Base-by-base conservation (phyloP, 495 filamentous ascomycete genomes). In the Penicillium cinerascens region DNA sequence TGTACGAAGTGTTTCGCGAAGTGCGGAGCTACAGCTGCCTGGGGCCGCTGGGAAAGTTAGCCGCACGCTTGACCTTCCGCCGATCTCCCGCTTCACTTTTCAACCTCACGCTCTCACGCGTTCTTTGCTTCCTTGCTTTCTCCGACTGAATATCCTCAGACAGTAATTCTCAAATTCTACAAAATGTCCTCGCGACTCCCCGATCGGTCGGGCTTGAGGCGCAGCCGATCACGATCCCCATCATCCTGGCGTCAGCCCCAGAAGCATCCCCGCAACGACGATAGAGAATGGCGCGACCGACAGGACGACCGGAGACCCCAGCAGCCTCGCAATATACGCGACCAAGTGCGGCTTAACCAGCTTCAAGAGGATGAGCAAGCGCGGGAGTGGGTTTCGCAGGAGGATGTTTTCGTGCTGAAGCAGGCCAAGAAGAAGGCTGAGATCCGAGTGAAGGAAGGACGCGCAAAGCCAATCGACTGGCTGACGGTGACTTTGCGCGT, bases 391-490 rank as follows among this genome's bases (percentile, higher is more conserved):
- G 86, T 99, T 20, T 86, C 92, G 46, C 88, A 93, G 64, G 93
- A 99, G 69, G 93, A 97, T 71, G 82, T 87, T 47, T 99, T 99
- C 63, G 93, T 99, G 18, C 76, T 99, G 56, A 91, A 92, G 67
- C 93, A 99, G 67, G 87, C 93, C 22, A 97, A 97, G 74, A 97
- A 95, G 76, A 97, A 97, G 76, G 92, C 93, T 35, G 89, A 91
- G 60, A 95, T 99, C 50, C 85, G 93, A 6, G 91, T 97, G n/a
- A 88, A 91, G 56, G 92, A 95, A 68, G 88, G 87, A 13, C 84
- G 93, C 51, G 92, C 92, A 44, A 91, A 89, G 67, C 88, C 92
- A 11, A 92, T 97, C 66, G 93, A 99, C 73, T 95, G 90, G 84
- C 81, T 99, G 37, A 91, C 95, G 0, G 92, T 97, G 49, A 95